Base-by-base conservation (phyloP, 1,284 basidiomycete genomes). In the Porogramme epimiltina region DNA sequence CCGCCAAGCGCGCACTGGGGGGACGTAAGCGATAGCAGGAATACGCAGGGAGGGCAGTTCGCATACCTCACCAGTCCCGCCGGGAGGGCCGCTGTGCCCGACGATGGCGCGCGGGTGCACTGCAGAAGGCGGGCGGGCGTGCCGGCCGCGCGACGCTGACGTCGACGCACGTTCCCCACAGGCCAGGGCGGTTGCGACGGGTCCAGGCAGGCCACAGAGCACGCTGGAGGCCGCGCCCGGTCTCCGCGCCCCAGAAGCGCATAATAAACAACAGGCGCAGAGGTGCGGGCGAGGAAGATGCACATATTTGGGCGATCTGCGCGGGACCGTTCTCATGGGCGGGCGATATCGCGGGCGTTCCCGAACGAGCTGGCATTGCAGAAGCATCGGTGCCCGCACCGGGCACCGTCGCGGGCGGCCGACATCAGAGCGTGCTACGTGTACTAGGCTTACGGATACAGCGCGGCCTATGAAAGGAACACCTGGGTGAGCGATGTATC, bases 341-440 rank as follows among this genome's bases (percentile, higher is more conserved):
- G 34, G 13, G n/a, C 22, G 23, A 31, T 36, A 34, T 5, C 42
- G 18, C 49, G 43, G 42, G 43, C 43, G 42, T 33, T 33, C 23
- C 23, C 40, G 34, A 18, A 23, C 16, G 8, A 24, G 20, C 45
- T 40, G 20, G 38, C 36, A 44, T 52, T 34, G 51, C 22, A 52
- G 51, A 52, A 52, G 51, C 51, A 48, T 52, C 51, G 51, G 51
- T 48, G 46, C 16, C 38, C 51, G 51, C 45, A 39, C 37, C 51
- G 51, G 41, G 22, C 19, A 23, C 41, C 51, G 41, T 44, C 45
- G 39, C 24, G 31, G 45, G 41, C 42, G 33, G 34, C 23, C 34
- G 23, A 36, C n/a, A 24, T 37, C 47, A 40, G 24, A 18, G 22
- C 45, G 19, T 45, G 25, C 26, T 22, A 40, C 39, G 40, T 42